A percentile compares a stretch with the other conserved stretches of the same genome.
Evolutionary conservation across 768 basidiomycete species (phyloP).

Genomic region (Pisolithus albus): DNA sequence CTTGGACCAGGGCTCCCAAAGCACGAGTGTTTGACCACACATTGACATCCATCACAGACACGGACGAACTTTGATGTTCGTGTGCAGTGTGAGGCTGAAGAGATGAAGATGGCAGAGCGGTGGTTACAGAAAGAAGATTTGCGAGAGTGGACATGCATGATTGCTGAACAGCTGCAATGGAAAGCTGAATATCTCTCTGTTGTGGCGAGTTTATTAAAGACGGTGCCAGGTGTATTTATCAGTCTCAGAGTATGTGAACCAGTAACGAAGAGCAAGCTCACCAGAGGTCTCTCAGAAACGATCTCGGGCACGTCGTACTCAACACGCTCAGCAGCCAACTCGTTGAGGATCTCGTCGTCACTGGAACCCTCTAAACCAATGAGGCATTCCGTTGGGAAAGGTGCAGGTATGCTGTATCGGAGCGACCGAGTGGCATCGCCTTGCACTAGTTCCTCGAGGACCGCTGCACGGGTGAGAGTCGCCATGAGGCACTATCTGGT

Average conservation of each 20-base stretch:
- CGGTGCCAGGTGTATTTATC: neutral
- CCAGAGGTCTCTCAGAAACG: conserved; percentile 1
- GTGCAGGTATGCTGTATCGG: conserved; percentile 13
- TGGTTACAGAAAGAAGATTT: conserved; percentile 52
- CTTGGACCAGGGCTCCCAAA: conserved; percentile 14
- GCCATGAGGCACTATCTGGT: neutral
- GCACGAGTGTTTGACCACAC: neutral
- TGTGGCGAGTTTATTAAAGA: neutral
- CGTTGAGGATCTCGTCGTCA: conserved; percentile 10
- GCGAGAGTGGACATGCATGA: conserved; percentile 71
- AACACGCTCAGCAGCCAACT: conserved; percentile 18
- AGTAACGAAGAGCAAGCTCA: neutral
- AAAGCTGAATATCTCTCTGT: conserved; percentile 60
- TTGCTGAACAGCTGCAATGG: conserved; percentile 65
- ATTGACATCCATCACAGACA: conserved; percentile 11
- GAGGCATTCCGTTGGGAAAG: conserved; percentile 17
- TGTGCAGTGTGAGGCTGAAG: conserved; percentile 46
- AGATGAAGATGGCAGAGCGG: neutral
- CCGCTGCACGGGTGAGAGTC: neutral
- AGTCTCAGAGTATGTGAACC: neutral
- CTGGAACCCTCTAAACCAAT: conserved; percentile 2
- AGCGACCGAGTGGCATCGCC: neutral
- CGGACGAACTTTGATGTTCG: conserved; percentile 39
- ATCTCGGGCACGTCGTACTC: conserved; percentile 11
- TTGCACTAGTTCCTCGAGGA: neutral